These are phyloP conservation scores for Hysterangium stoloniferum DNA, from an alignment of 768 basidiomycete genomes.

Conservation along the genomic window DNA sequence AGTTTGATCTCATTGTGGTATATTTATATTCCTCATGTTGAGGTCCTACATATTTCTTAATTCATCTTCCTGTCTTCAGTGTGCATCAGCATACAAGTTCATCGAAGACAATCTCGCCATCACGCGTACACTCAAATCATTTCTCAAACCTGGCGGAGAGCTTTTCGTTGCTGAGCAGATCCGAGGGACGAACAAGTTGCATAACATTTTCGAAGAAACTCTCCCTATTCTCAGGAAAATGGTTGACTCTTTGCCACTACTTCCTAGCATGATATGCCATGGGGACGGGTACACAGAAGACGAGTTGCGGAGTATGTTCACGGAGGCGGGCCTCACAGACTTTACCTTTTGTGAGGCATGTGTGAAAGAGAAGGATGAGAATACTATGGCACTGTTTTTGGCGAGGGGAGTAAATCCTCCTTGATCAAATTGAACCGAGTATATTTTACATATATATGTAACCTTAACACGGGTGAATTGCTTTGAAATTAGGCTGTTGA, in stretches of 20 bases:
- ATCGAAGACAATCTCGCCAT: neutral
- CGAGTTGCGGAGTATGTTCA: neutral
- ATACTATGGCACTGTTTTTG: neutral
- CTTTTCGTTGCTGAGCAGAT: neutral
- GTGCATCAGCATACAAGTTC: neutral
- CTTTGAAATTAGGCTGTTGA: too few species aligned
- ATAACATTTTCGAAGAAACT: neutral
- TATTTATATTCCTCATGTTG: neutral
- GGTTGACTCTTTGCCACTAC: neutral
- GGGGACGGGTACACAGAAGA: neutral
- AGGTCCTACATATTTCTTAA: neutral
- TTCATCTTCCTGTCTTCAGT: neutral
- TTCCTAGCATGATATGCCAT: neutral
- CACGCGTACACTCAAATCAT: neutral
- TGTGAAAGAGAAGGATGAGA: neutral
- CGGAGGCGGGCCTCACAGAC: neutral
- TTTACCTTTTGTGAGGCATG: neutral
- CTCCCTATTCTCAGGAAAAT: neutral
- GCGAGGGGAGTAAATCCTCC: neutral
- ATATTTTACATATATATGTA: too few species aligned
- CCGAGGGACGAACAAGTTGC: neutral
- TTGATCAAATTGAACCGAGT: too few species aligned
- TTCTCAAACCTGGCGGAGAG: neutral
- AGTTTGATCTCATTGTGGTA: neutral
- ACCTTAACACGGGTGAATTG: too few species aligned